phyloP scores from a whole-genome alignment of 345 rosid species.

The Lepidium africanum region DNA sequence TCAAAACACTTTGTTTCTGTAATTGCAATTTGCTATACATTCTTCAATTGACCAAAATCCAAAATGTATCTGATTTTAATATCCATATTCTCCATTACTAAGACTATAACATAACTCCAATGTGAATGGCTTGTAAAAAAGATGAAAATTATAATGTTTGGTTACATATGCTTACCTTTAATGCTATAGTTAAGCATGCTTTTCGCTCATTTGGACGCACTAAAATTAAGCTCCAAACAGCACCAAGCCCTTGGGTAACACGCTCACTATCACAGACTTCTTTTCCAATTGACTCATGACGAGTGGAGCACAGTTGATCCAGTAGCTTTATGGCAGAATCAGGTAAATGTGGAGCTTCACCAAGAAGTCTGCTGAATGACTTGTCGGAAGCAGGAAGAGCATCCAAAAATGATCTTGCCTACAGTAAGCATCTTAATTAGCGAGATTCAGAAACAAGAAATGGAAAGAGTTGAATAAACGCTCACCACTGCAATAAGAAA shows the following conservation, averaged over 20 bases:
- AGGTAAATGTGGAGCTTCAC: slow-evolving; percentile 85
- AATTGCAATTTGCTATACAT: neutral
- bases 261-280: slow-evolving; percentile 71
- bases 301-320: slow-evolving; percentile 72
- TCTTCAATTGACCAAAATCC: neutral
- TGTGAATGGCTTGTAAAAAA: slow-evolving; percentile 2
- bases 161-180: slow-evolving; percentile 51
- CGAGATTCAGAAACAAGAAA: slow-evolving; percentile 13
- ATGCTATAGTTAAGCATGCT: slow-evolving; percentile 75
- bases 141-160: neutral
- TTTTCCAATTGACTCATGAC: slow-evolving; percentile 52
- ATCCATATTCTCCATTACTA: neutral
- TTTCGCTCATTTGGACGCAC: slow-evolving; percentile 81
- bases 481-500: slow-evolving; percentile 87
- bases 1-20: neutral
- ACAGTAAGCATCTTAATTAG: slow-evolving; percentile 30
- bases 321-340: slow-evolving; percentile 64
- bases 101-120: slow-evolving; percentile 10
- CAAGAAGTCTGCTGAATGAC: slow-evolving; percentile 86
- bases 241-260: slow-evolving; percentile 95
- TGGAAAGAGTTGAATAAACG: slow-evolving; percentile 9
- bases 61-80: neutral
- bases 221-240: slow-evolving; percentile 92
- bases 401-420: slow-evolving; percentile 82
- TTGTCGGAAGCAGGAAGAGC: slow-evolving; percentile 90